Conservation (phyloP, 352 stramenopile genomes). For the Globisporangium paroecandrum region DNA sequence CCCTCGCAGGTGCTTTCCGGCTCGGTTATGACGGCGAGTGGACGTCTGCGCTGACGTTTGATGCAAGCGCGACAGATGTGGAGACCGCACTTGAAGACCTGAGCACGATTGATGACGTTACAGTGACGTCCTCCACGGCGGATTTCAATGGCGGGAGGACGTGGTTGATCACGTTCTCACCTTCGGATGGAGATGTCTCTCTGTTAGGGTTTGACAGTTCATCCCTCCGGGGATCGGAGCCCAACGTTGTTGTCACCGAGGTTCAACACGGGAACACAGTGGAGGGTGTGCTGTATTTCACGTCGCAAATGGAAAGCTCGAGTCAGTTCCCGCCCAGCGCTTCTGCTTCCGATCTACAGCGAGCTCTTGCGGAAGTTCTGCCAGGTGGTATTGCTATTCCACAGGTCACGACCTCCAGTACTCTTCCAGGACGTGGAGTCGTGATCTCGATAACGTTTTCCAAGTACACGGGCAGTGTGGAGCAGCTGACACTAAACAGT, state of each 20-base stretch:
- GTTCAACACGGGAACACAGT: conserved; percentile 32
- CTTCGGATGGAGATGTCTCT: conserved; percentile 23
- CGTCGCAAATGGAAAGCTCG: conserved; percentile 11
- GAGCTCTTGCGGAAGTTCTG: conserved; percentile 15
- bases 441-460: conserved; percentile 28
- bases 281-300: conserved; percentile 23
- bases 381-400: background rate
- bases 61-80: conserved; percentile 27
- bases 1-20: conserved; percentile 31
- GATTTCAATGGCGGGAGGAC: conserved; percentile 30
- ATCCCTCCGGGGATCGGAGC: conserved; percentile 24
- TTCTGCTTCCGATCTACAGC: conserved; percentile 15
- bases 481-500: conserved; percentile 21
- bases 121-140: conserved; percentile 14
- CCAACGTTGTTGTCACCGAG: conserved; percentile 20
- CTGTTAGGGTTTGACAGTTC: conserved; percentile 22
- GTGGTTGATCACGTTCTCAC: conserved; percentile 49
- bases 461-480: conserved; percentile 23
- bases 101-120: conserved; percentile 22
- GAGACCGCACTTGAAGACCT: conserved; percentile 30
- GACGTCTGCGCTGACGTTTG: conserved; percentile 26
- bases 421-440: conserved; percentile 22
- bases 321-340: conserved; percentile 23
- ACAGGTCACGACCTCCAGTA: conserved; percentile 2
- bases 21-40: conserved; percentile 27